Evolutionary conservation across 257 asterid species (phyloP), one percentile per base, ranked within the genome.

Genomic region (Forsythia viridissima): DNA sequence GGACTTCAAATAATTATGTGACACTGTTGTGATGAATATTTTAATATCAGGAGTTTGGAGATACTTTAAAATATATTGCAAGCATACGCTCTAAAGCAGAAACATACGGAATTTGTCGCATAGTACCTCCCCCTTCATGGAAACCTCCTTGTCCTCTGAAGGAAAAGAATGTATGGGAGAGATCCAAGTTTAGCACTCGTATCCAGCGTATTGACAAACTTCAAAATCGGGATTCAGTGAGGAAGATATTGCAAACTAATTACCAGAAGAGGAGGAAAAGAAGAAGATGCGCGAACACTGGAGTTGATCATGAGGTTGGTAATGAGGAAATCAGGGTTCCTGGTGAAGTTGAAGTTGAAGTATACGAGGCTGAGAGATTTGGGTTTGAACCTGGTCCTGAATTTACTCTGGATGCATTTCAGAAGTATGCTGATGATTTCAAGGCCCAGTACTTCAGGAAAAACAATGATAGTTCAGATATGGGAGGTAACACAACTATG

Each of bases 331-430:
- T 73, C 71, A 76, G 75, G 82, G 46, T 59, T 73, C 81, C 89
- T 70, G 84, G 82, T 84, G 96, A 87, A 80, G 81, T 78, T 84
- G 96, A 87, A 80, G 81, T 78, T 80, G 94, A 82, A 79, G 65
- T 65, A 15, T 77, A 44, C 3, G 96, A 93, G 86, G 84, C 93
- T 70, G 98, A 88, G 75, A 79, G 87, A 71, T 95, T 95, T 88
- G 99, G 99, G 75, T 95, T 95, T 86, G 98, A 95, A 84, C 93
- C 97, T 79, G 99, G 99, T 78, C 94, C 97, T 39, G 99, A 92
- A 73, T 89, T 93, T 80, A 91, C 96, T 70, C 86, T 95, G 80
- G 92, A 89, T 74, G 85, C 80, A 75, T 95, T 93, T 87, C 93
- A 95, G 89, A 86, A 86, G 44, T 95, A 95, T 86, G 97, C 98